These are phyloP conservation scores for Wickerhamiella domercqiae DNA, from an alignment of 805 yeast genomes.

Conservation along the genomic window DNA sequence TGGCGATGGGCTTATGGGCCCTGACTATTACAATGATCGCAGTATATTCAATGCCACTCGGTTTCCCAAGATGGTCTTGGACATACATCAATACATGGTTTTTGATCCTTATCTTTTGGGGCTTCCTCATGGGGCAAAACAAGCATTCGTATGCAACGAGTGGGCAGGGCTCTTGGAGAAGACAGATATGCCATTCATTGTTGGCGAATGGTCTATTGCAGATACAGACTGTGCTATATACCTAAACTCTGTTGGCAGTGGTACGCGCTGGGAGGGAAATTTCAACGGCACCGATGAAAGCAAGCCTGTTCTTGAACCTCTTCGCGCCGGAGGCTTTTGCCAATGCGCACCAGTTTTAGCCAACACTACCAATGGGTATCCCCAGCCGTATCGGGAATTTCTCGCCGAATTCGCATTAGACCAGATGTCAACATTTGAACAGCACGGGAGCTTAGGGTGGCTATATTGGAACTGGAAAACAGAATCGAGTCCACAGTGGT, in stretches of 20 bases:
- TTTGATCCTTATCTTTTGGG: conserved; percentile 28
- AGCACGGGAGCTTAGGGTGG: conserved; percentile 47
- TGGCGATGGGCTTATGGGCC: conserved; percentile 62
- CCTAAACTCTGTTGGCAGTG: conserved; percentile 67
- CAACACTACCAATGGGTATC: conserved; percentile 27
- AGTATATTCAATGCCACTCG: conserved; percentile 30
- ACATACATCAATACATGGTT: conserved; percentile 78
- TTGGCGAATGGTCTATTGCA: conserved; percentile 80
- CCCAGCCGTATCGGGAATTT: conserved; percentile 35
- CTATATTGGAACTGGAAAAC: conserved; percentile 77
- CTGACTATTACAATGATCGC: conserved; percentile 39
- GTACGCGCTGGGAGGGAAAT: conserved; percentile 61
- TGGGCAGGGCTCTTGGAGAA: conserved; percentile 36
- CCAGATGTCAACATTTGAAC: conserved; percentile 62
- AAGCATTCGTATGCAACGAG: conserved; percentile 28
- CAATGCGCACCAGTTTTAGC: conserved; percentile 25
- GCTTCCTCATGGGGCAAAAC: conserved; percentile 21
- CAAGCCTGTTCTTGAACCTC: conserved; percentile 14
- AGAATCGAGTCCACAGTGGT: conserved; percentile 21
- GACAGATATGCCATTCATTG: conserved; percentile 47
- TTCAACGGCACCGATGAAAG: conserved; percentile 22
- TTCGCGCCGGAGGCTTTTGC: conserved; percentile 15
- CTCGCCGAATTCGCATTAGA: conserved; percentile 61
- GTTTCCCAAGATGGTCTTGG: conserved; percentile 54
- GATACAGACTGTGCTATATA: conserved; percentile 73